Evolutionary conservation across 176 grass and related monocot species (phyloP).

Genomic region (Oryza brachyantha): DNA sequence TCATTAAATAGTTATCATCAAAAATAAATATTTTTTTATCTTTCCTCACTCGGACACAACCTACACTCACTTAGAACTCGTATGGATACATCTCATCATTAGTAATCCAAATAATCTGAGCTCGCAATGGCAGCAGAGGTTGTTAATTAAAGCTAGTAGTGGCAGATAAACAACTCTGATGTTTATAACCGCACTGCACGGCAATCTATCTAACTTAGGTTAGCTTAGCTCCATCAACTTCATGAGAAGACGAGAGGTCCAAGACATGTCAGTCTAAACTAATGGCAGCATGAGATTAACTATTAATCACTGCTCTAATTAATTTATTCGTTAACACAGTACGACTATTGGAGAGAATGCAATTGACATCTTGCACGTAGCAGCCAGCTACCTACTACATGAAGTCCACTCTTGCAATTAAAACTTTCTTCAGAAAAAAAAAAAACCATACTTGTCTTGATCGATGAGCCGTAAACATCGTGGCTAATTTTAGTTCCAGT

Average conservation of each 20-base stretch:
- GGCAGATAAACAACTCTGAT: not conserved
- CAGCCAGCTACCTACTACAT: not conserved
- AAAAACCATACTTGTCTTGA: not conserved
- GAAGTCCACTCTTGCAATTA: constrained; percentile 30
- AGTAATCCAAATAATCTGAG: too few relatives aligned
- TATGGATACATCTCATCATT: too few relatives aligned
- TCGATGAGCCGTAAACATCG: not conserved
- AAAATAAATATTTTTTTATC: too few relatives aligned
- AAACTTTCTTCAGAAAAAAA: not conserved
- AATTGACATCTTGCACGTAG: not conserved
- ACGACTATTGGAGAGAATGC: not conserved
- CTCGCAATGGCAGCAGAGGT: too few relatives aligned
- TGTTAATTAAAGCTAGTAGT: not conserved
- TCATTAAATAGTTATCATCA: too few relatives aligned
- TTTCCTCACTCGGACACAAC: too few relatives aligned
- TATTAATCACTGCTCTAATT: not conserved
- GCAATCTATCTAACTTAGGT: not conserved
- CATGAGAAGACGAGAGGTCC: not conserved
- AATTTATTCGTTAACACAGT: not conserved
- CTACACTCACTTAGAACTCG: too few relatives aligned
- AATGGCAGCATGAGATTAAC: too few relatives aligned
- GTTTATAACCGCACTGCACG: not conserved
- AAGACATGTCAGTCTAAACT: not conserved
- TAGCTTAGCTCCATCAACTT: not conserved
- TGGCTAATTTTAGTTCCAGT: not conserved